Conservation (phyloP, 495 filamentous ascomycete genomes). For the Aspergillus nidulans region DNA sequence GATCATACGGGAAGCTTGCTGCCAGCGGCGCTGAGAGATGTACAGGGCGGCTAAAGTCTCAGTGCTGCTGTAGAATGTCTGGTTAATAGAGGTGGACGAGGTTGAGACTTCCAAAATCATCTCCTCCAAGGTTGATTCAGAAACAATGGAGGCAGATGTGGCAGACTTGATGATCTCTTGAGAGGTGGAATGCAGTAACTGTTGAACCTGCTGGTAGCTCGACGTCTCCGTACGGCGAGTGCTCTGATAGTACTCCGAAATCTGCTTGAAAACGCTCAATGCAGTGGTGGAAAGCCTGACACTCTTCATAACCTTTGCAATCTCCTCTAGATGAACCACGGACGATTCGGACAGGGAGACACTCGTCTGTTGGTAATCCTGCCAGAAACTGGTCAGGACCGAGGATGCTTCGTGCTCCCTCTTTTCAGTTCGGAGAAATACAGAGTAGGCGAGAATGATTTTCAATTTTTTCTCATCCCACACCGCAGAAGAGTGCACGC, state of each 20-base stretch:
- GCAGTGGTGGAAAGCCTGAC: conserved; percentile 33
- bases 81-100: conserved; percentile 23
- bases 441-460: conserved; percentile 28
- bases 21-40: conserved; percentile 36
- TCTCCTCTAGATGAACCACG: conserved; percentile 27
- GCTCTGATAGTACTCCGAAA: conserved; percentile 23
- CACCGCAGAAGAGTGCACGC: conserved; percentile 24
- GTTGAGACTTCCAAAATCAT: conserved; percentile 27
- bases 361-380: conserved; percentile 29
- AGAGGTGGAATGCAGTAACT: conserved; percentile 24
- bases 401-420: conserved; percentile 32
- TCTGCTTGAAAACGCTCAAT: conserved; percentile 35
- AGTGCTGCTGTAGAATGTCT: conserved; percentile 33
- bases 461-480: conserved; percentile 34
- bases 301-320: conserved; percentile 36
- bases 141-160: conserved; percentile 21
- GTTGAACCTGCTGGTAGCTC: conserved; percentile 27
- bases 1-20: conserved; percentile 34
- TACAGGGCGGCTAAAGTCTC: conserved; percentile 26
- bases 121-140: conserved; percentile 34
- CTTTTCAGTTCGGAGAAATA: conserved; percentile 33
- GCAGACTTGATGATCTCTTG: conserved; percentile 29
- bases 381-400: conserved; percentile 34
- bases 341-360: conserved; percentile 26
- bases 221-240: conserved; percentile 30